phyloP scores from a whole-genome alignment of 805 yeast genomes.

The Komagataella kurtzmanii region DNA sequence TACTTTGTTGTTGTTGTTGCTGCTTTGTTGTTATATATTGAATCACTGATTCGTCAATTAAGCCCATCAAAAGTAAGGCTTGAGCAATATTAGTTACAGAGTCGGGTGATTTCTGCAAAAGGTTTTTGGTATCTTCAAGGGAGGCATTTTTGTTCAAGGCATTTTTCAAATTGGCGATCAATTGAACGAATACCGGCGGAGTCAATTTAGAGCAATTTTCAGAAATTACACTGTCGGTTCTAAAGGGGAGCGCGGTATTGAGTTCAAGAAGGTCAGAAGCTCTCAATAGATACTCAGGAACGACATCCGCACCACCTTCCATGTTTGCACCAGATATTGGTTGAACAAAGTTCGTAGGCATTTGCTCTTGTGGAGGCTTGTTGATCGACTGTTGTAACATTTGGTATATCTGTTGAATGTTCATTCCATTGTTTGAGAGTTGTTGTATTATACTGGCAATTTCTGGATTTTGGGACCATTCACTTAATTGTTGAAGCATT shows the following conservation, averaged over 20 bases:
- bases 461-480: conserved; percentile 14
- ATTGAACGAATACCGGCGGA: conserved; percentile 58
- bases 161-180: conserved; percentile 52
- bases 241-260: conserved; percentile 10
- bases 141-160: conserved; percentile 38
- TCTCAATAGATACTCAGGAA: conserved; percentile 34
- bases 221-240: conserved; percentile 43
- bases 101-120: background rate
- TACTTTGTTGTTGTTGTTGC: conserved; percentile 6
- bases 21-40: conserved; percentile 8
- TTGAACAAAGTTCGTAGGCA: background rate
- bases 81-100: conserved; percentile 35
- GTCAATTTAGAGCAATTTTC: conserved; percentile 50
- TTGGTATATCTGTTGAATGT: conserved; percentile 16
- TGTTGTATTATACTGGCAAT: conserved; percentile 19
- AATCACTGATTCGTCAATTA: conserved; percentile 49
- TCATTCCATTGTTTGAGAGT: conserved; percentile 21
- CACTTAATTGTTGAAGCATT: conserved; percentile 4
- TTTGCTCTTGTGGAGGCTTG: conserved; percentile 1
- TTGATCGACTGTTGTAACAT: conserved; percentile 15
- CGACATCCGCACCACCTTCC: conserved; percentile 6
- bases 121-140: conserved; percentile 17
- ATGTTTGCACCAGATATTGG: conserved; percentile 4
- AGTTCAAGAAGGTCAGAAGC: conserved; percentile 27
- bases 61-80: conserved; percentile 64